Evolutionary conservation across 1,284 basidiomycete genomes (phyloP).

Genomic region (Earliella scabrosa): DNA sequence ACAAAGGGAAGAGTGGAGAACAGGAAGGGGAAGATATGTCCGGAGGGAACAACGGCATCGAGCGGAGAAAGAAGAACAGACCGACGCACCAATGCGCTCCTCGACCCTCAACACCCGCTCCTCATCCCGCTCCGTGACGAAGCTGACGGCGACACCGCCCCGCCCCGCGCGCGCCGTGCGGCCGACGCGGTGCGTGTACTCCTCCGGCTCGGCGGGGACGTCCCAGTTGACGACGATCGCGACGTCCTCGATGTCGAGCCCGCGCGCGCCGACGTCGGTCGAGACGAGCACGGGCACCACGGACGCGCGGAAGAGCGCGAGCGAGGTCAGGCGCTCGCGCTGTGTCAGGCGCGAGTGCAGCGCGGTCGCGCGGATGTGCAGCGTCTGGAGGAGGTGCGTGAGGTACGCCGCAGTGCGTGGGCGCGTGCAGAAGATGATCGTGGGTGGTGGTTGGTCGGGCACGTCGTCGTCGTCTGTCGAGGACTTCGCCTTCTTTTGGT

Average conservation of each 20-base stretch:
- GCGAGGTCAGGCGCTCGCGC: constrained; percentile 82
- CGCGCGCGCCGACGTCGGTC: constrained; percentile 94
- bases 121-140: constrained; percentile 94
- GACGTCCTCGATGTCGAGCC: constrained; percentile 94
- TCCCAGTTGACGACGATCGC: constrained; percentile 98
- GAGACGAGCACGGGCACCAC: constrained; percentile 92
- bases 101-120: constrained; percentile 87
- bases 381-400: constrained; percentile 77
- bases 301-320: constrained; percentile 87
- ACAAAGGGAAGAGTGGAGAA: no score
- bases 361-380: constrained; percentile 85
- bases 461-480: constrained; percentile 44
- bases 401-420: constrained; percentile 91
- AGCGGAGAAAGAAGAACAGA: neutral
- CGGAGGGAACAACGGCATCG: no score
- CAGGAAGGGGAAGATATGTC: no score
- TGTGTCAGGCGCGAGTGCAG: constrained; percentile 95
- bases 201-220: constrained; percentile 77
- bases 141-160: constrained; percentile 89
- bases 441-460: constrained; percentile 78
- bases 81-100: constrained; percentile 76
- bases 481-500: constrained; percentile 34
- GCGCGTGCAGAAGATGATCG: constrained; percentile 94
- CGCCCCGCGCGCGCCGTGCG: constrained; percentile 94
- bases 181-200: constrained; percentile 84